Evolutionary conservation across 1,139 yeast species (phyloP), one percentile per base, ranked within the genome.

Genomic region (Arxiozyma slooffiae): DNA sequence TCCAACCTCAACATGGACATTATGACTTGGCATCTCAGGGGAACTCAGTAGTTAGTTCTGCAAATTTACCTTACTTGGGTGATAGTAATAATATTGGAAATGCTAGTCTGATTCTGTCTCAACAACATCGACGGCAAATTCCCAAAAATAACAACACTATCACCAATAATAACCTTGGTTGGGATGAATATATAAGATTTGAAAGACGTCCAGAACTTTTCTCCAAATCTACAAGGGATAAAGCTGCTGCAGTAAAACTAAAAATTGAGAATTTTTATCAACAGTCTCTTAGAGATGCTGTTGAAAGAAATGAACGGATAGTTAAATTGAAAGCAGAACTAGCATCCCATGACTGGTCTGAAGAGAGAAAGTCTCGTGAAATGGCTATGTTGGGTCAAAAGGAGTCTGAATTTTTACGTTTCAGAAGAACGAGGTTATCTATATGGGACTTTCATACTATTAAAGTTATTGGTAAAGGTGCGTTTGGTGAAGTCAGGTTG

Each of bases 401-500:
- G 57, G 94, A 85, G 67, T 82, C 89, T 0, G 90, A 83, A 60
- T 85, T 83, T 58, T 73, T 85, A 61, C 73, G 94, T 60, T 71
- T 85, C 53, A 74, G 92, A 65, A 76, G 94, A 71, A 85, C 94
- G 3, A 80, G 87, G 64, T 68, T 85, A 50, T 75, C 88, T 0
- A 66, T 85, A 48, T 90, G 83, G 49, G 94, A 85, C 68, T 85
- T 85, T 64, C 77, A 74, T 52, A 84, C 92, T 0, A 90, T 85
- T 34, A 85, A 85, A 66, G 92, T 85, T 21, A 85, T 85, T 60
- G 94, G 94, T 59, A 85, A 85, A 65, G 94, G 94, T 66, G 94
- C 94, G 0, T 85, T 85, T 69, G 94, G 94, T 60, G 94, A 85
- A 63, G 94, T 85, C 45, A 71, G 94, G 60, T 70, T 85, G 53